A percentile compares a stretch with the other conserved stretches of the same genome.
These are phyloP conservation scores for Tremellales sp. DNA, from an alignment of 1,284 basidiomycete species.

Conservation along the genomic window DNA sequence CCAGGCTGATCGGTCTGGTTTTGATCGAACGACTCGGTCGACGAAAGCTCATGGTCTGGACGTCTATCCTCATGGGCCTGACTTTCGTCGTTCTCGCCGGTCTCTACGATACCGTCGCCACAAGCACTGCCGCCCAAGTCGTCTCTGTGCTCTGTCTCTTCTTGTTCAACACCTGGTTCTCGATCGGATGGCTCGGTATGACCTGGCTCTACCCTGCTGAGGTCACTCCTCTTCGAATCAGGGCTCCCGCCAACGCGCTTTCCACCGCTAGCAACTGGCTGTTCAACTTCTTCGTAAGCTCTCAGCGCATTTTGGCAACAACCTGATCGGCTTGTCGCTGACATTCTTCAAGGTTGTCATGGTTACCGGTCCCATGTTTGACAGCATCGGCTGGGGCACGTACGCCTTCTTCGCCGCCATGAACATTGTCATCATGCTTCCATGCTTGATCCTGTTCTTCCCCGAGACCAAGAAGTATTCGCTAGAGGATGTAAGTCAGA, in stretches of 20 bases:
- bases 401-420: constrained; percentile 39
- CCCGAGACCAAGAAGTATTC: constrained; percentile 29
- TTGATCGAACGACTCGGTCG: constrained; percentile 39
- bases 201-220: constrained; percentile 44
- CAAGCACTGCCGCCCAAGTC: constrained; percentile 31
- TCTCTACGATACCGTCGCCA: constrained; percentile 26
- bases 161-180: constrained; percentile 47
- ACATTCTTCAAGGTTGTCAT: constrained; percentile 11
- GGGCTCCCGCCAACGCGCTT: constrained; percentile 64
- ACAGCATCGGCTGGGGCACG: constrained; percentile 34
- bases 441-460: constrained; percentile 26
- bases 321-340: no score
- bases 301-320: no score
- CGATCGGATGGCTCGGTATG: constrained; percentile 40
- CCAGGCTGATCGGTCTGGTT: constrained; percentile 31
- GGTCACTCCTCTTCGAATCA: constrained; percentile 53
- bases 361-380: constrained; percentile 39
- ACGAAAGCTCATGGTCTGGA: constrained; percentile 42
- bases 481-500: constrained; percentile 26
- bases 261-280: constrained; percentile 59
- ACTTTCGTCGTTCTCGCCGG: constrained; percentile 41
- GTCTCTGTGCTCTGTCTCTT: constrained; percentile 47
- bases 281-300: constrained; percentile 27
- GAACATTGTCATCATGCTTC: constrained; percentile 36
- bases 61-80: constrained; percentile 18